phyloP scores from a whole-genome alignment of 495 filamentous ascomycete genomes.

The Mytilinidion resinicola region DNA sequence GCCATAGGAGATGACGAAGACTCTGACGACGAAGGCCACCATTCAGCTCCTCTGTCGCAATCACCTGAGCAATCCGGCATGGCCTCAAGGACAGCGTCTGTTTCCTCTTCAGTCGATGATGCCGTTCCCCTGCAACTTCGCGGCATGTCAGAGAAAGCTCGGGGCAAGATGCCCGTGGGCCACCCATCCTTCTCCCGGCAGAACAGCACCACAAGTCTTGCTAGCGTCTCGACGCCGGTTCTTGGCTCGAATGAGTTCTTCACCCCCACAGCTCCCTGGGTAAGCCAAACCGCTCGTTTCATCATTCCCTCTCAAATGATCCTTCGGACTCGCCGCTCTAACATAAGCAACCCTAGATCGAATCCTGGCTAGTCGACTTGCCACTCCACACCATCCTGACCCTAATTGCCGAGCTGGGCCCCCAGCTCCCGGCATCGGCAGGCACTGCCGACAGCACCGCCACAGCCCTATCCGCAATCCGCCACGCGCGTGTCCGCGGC shows the following conservation, averaged over 20 bases:
- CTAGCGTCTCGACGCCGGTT: conserved; percentile 54
- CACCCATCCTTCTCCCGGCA: conserved; percentile 79
- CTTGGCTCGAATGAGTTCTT: conserved; percentile 54
- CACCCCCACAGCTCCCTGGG: conserved; percentile 69
- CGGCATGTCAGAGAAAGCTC: conserved; percentile 96
- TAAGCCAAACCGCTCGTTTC: conserved; percentile 33
- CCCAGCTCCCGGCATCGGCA: conserved; percentile 43
- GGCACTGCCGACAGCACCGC: conserved; percentile 36
- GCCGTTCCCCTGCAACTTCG: conserved; percentile 81
- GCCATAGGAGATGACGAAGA: conserved; percentile 89
- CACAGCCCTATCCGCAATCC: conserved; percentile 26
- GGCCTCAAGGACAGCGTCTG: conserved; percentile 63
- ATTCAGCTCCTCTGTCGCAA: conserved; percentile 20
- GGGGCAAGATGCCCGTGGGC: conserved; percentile 93
- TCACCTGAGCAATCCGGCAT: conserved; percentile 66
- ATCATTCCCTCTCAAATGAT: background rate
- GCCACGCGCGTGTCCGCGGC: conserved; percentile 41
- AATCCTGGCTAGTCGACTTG: conserved; percentile 86
- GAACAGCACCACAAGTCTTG: conserved; percentile 81
- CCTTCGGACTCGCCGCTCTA: conserved; percentile 7
- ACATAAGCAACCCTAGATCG: conserved; percentile 55
- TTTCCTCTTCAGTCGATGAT: conserved; percentile 69
- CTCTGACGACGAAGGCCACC: conserved; percentile 62
- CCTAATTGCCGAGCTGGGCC: conserved; percentile 55
- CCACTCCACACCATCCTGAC: conserved; percentile 87